phyloP scores from a whole-genome alignment of 306 rosid genomes.

The Medicago ruthenica region DNA sequence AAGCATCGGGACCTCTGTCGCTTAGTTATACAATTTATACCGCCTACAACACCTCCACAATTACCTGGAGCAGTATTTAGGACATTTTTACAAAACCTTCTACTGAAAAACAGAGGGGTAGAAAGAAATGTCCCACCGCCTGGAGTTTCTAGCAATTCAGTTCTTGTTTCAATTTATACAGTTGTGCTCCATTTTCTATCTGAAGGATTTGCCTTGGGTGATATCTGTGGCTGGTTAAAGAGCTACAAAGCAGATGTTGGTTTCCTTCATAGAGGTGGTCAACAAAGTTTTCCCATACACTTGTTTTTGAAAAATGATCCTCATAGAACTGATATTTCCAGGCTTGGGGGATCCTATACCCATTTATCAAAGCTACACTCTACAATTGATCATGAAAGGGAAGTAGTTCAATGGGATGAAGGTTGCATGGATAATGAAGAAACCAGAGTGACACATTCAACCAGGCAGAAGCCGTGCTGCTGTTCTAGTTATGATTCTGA shows the following conservation, averaged over 20 bases:
- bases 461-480: slow-evolving; percentile 88
- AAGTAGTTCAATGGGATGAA: slow-evolving; percentile 88
- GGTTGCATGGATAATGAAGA: slow-evolving; percentile 93
- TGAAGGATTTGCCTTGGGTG: slow-evolving; percentile 88
- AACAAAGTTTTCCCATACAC: slow-evolving; percentile 74
- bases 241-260: slow-evolving; percentile 75
- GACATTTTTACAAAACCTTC: slow-evolving; percentile 76
- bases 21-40: slow-evolving; percentile 91
- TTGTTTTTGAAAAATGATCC: slow-evolving; percentile 75
- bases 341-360: slow-evolving; percentile 93
- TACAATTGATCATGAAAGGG: slow-evolving; percentile 61
- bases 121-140: slow-evolving; percentile 82
- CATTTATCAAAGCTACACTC: slow-evolving; percentile 78
- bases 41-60: slow-evolving; percentile 81
- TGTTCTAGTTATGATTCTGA: slow-evolving; percentile 84
- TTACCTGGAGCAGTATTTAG: slow-evolving; percentile 93
- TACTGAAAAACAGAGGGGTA: slow-evolving; percentile 87
- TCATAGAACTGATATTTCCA: slow-evolving; percentile 68
- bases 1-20: slow-evolving; percentile 94
- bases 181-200: slow-evolving; percentile 93
- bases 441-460: slow-evolving; percentile 80
- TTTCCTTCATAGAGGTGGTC: slow-evolving; percentile 97
- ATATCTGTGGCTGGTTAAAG: slow-evolving; percentile 79
- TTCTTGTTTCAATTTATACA: slow-evolving; percentile 86
- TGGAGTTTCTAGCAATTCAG: slow-evolving; percentile 87